Base-by-base conservation (phyloP, 108 stramenopile species). In the Fragilariopsis cylindrus region DNA sequence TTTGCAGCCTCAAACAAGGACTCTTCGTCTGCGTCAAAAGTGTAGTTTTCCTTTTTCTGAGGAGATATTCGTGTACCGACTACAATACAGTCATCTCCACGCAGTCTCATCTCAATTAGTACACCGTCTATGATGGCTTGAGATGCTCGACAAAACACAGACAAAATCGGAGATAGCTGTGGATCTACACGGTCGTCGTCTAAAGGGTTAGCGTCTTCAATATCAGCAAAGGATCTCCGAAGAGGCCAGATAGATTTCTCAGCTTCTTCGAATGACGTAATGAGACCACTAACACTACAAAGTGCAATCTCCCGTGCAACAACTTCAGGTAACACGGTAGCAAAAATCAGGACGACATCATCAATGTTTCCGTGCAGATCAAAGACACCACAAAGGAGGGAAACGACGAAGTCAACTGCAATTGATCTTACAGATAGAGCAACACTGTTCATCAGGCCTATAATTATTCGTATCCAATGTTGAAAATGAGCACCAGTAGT, bases 11-110 rank as follows among this genome's bases (percentile, higher is more conserved):
- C 94, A 21, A 85, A 90, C 8, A 96, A 54, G 4, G 91, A 92
- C 72, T 96, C 94, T 77, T 96, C 94, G 76, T 96, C 94, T n/a
- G 94, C 94, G 54, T 96, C 94, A 76, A 94, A 90, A 21, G 82
- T 52, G 45, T 74, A 70, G 9, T 21, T 56, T 5, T 74, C 62
- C 21, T 18, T 16, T 4, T 48, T 55, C 18, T 75, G 15, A 1
- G 58, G 6, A n/a, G 45, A 56, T n/a, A 85, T 74, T 7, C 57
- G 40, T 40, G 82, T 73, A n/a, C 87, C 84, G 8, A 82, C 78
- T 9, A 85, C 73, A 9, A 44, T 52, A 49, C 65, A 76, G 16
- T 76, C 45, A 4, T 69, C 72, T 15, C 83, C 85, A 65, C 81
- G 77, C 8, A 96, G 67, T 76, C 90, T 79, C 55, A 96, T 72